Conservation (phyloP, 768 basidiomycete species). For the Boletus barrowsii region DNA sequence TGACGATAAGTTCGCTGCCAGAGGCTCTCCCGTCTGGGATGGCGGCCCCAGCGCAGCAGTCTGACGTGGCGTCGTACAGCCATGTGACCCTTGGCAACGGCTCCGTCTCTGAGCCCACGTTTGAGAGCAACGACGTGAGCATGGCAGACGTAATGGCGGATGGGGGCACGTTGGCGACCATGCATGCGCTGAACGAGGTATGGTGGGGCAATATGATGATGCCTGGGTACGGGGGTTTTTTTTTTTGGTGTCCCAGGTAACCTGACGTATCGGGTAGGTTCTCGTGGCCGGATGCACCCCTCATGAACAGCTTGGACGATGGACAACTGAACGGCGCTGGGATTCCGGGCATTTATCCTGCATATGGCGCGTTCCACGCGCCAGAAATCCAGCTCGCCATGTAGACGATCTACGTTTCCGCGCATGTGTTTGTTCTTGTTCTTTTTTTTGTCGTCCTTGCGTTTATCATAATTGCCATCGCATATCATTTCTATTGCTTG, state of each 20-base stretch:
- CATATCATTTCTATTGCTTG: neutral
- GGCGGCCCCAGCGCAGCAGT: constrained; percentile 5
- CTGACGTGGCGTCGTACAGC: constrained; percentile 45
- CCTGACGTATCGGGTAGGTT: constrained; percentile 24
- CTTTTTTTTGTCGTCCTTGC: neutral
- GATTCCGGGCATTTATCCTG: constrained; percentile 17
- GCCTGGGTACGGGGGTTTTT: constrained; percentile 60
- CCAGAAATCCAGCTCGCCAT: constrained; percentile 26
- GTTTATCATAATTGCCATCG: neutral
- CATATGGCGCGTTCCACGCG: constrained; percentile 18
- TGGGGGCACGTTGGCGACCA: constrained; percentile 62
- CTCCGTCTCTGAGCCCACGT: neutral
- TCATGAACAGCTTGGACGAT: constrained; percentile 23
- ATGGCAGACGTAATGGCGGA: constrained; percentile 34
- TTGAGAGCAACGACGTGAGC: constrained; percentile 16
- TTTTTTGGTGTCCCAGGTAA: no score
- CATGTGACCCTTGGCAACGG: constrained; percentile 17
- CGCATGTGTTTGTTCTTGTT: no score
- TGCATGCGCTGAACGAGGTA: constrained; percentile 67
- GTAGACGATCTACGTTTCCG: neutral
- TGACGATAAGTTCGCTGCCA: constrained; percentile 15
- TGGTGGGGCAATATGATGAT: constrained; percentile 86
- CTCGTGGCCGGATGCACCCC: constrained; percentile 31
- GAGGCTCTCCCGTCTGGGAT: neutral
- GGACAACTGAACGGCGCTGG: constrained; percentile 4